Base-by-base conservation (phyloP, 2,329 filamentous ascomycete species). In the Trichoderma brevicompactum region DNA sequence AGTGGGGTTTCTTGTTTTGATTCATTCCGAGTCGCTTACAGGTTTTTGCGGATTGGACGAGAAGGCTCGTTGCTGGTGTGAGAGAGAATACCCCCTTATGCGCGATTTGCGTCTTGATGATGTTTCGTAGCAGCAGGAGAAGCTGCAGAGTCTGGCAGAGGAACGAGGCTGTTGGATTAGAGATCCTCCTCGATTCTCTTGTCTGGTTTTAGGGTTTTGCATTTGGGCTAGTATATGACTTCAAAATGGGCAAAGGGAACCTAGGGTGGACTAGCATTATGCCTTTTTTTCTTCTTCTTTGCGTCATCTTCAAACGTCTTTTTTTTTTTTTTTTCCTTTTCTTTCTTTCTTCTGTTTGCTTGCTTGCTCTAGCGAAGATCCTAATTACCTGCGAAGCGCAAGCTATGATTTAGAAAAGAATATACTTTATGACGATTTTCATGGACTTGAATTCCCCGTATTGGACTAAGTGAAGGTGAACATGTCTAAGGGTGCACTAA, bases 1-100 rank as follows among this genome's bases (percentile, higher is more conserved):
- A 62, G 58, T 53, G 56, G 63, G 55, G 58, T 40, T 17, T 44
- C 36, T 43, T 58, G 41, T 59, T 59, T 65, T 60, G 61, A 65
- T 66, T 65, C 54, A 65, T 66, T 48, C 65, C 65, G 65, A 64
- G 60, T 58, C 52, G 44, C 48, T 66, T 53, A 36, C 32, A 32
- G 40, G 38, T 48, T 65, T 52, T 62, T 53, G 59, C 41, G 65
- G 43, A 63, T 52, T 63, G 65, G 52, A 54, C 50, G 44, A 44
- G 52, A 55, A n/a, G 46, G 12, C 58, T 63, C 54, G 43, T 64
- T 64, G 40, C 58, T 58, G 50, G 41, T 61, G 64, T 49, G 23
- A 52, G 50, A 54, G 23, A 52, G 23, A 43, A 60, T 66, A 41
- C 43, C 40, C 56, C 43, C 49, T 65, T 46, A 36, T 17, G 61